These are phyloP conservation scores for Phytophthora sp. DNA, from an alignment of 352 stramenopile species.

Conservation along the genomic window DNA sequence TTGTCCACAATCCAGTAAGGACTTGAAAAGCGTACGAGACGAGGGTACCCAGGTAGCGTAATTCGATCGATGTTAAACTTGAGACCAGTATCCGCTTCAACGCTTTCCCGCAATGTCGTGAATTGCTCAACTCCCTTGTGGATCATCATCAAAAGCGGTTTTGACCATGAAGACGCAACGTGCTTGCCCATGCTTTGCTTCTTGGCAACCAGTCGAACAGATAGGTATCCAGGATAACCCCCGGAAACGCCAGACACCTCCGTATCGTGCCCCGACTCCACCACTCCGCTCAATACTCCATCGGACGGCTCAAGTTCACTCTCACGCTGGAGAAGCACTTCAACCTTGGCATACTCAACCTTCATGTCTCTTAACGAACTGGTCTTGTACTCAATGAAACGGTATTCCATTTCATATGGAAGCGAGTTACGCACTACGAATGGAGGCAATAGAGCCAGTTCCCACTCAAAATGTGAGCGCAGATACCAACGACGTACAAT, in stretches of 20 bases:
- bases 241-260: slow-evolving; percentile 81
- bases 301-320: slow-evolving; percentile 36
- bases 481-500: slow-evolving; percentile 79
- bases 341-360: slow-evolving; percentile 66
- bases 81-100: slow-evolving; percentile 57
- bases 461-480: slow-evolving; percentile 82
- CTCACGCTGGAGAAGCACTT: slow-evolving; percentile 54
- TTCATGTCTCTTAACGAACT: slow-evolving; percentile 57
- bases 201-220: slow-evolving; percentile 60
- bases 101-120: slow-evolving; percentile 62
- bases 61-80: slow-evolving; percentile 79
- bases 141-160: slow-evolving; percentile 86
- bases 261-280: slow-evolving; percentile 73
- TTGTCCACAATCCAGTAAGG: slow-evolving; percentile 90
- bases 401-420: slow-evolving; percentile 86
- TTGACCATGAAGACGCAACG: slow-evolving; percentile 70
- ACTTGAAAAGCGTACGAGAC: slow-evolving; percentile 82
- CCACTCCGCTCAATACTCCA: slow-evolving; percentile 51
- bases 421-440: slow-evolving; percentile 89
- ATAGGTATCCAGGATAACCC: slow-evolving; percentile 74
- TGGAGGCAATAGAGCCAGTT: slow-evolving; percentile 74
- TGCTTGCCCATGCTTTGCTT: slow-evolving; percentile 41
- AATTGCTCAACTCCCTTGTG: slow-evolving; percentile 78
- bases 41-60: slow-evolving; percentile 67
- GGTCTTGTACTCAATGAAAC: slow-evolving; percentile 84